A percentile compares a stretch with the other conserved stretches of the same genome.
Conservation (phyloP, 441 rosid species). For the Pelargonium exstipulatum region DNA sequence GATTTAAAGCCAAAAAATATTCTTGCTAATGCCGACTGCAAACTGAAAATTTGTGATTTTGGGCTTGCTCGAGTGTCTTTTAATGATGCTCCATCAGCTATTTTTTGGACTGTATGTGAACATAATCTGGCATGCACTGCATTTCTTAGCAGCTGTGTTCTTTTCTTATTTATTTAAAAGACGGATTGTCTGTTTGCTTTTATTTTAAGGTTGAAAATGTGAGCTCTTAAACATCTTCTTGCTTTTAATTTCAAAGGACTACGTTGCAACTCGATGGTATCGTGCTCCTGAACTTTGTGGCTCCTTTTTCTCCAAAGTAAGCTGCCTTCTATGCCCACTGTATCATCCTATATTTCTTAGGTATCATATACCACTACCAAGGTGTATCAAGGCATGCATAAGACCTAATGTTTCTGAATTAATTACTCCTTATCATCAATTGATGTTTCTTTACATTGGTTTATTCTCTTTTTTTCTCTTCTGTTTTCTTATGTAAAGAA, state of each 20-base stretch:
- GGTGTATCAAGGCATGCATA: neutral
- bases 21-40: conserved; percentile 98
- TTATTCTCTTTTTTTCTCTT: too few relatives aligned
- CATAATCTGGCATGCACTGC: too few relatives aligned
- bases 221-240: neutral
- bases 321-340: conserved; percentile 23
- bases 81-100: conserved; percentile 95
- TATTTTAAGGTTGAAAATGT: neutral
- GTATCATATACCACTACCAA: neutral
- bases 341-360: neutral
- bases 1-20: conserved; percentile 47
- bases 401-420: neutral
- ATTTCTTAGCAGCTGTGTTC: too few relatives aligned
- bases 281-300: conserved; percentile 99
- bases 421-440: too few relatives aligned
- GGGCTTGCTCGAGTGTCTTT: conserved; percentile 94
- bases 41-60: conserved; percentile 94
- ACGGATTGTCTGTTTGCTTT: too few relatives aligned
- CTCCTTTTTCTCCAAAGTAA: conserved; percentile 94
- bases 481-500: too few relatives aligned
- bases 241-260: conserved; percentile 47
- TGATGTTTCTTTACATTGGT: neutral
- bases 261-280: conserved; percentile 98
- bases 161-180: too few relatives aligned
- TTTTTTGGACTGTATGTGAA: conserved; percentile 99